These are phyloP conservation scores for Paramarasmius palmivorus DNA, from an alignment of 1,284 basidiomycete genomes.

Conservation along the genomic window DNA sequence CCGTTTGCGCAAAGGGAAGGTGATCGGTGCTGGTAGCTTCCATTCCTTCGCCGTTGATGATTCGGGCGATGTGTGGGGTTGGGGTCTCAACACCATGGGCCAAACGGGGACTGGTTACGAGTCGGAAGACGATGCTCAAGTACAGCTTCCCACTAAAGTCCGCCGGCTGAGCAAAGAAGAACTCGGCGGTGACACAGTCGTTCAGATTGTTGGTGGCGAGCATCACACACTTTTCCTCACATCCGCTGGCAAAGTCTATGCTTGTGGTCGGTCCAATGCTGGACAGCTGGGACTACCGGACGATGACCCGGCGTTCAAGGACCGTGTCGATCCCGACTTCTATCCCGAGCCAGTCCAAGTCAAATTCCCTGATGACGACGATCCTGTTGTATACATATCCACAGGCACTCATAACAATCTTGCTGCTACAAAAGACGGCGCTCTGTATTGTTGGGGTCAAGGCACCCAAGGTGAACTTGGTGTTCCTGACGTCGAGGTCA, in stretches of 20 bases:
- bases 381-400: conserved; percentile 75
- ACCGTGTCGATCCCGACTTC: conserved; percentile 51
- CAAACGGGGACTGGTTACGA: conserved; percentile 46
- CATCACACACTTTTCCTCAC: conserved; percentile 91
- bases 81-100: conserved; percentile 83
- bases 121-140: conserved; percentile 48
- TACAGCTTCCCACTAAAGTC: conserved; percentile 73
- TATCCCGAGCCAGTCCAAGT: conserved; percentile 67
- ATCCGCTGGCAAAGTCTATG: conserved; percentile 81
- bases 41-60: conserved; percentile 91
- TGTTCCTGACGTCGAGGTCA: conserved; percentile 58
- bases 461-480: conserved; percentile 75
- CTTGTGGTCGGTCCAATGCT: conserved; percentile 77
- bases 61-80: conserved; percentile 82
- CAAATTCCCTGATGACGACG: conserved; percentile 67
- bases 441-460: conserved; percentile 86
- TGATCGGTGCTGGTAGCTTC: conserved; percentile 79
- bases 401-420: conserved; percentile 83
- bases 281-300: conserved; percentile 76
- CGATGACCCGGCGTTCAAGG: conserved; percentile 57
- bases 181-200: conserved; percentile 68
- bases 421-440: conserved; percentile 77
- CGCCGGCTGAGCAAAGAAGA: conserved; percentile 63
- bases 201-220: conserved; percentile 76
- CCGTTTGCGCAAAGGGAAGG: conserved; percentile 68